Base-by-base conservation (phyloP, 2,329 filamentous ascomycete genomes). In the Rutstroemia sydowiana region DNA sequence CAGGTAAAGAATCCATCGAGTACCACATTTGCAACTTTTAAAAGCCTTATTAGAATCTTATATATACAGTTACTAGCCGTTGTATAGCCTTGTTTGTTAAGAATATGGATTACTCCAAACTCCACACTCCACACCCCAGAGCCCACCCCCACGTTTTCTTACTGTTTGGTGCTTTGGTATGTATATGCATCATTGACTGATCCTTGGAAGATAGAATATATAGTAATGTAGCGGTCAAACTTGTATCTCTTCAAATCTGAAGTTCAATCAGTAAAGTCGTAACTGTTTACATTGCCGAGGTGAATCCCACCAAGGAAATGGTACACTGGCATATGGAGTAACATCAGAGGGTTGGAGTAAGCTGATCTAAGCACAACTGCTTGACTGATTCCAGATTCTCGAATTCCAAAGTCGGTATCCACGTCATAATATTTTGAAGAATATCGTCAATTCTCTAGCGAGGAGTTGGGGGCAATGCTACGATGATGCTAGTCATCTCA, bases 141-240 rank as follows among this genome's bases (percentile, higher is more conserved):
- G n/a, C n/a, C n/a, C n/a, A n/a, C n/a, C n/a, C n/a, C n/a, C n/a
- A n/a, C 41, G 32, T 51, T 51, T 51, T 46, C 20, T 16, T n/a
- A 14, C 39, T 16, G 28, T 45, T 28, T 23, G 20, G 10, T 28
- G 9, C 23, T 13, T 41, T 13, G 9, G 34, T 31, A 28, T 49
- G n/a, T 7, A 26, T n/a, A 8, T 6, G 21, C 21, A 37, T 31
- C 26, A 18, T 20, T n/a, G 11, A 30, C 28, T 13, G 13, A 30
- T 20, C 21, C 32, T 21, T 37, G 23, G 14, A 23, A 44, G 20
- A 28, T 45, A n/a, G n/a, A n/a, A n/a, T n/a, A n/a, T n/a, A n/a
- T n/a, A n/a, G 16, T 31, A 36, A 51, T 51, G 41, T 51, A 51
- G 48, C 41, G 48, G 41, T 51, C 48, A 51, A 51, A 23, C 48